Percentiles rank a stretch among this genome's conserved stretches.
These are phyloP conservation scores for Corniculantispora saksenae DNA, from an alignment of 2,329 filamentous ascomycete species.

Conservation along the genomic window DNA sequence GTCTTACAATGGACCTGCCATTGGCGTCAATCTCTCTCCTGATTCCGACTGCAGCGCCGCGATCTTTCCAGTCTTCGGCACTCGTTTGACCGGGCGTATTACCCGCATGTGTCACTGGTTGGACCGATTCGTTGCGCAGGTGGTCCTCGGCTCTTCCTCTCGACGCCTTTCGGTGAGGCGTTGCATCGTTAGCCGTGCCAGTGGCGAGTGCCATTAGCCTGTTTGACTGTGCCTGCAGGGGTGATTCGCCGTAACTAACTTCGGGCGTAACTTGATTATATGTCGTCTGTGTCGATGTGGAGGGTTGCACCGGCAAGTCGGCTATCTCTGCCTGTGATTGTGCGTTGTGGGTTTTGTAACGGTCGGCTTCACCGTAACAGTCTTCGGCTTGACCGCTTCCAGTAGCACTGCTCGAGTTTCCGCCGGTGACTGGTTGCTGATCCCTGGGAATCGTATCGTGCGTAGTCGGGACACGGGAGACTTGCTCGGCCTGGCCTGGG, in stretches of 20 bases:
- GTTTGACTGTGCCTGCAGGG: conserved; percentile 15
- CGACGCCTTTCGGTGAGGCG: conserved; percentile 44
- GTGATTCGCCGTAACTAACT: conserved; percentile 22
- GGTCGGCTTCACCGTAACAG: not conserved
- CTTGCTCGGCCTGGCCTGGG: conserved; percentile 23
- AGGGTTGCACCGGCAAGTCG: not conserved
- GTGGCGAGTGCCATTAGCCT: conserved; percentile 6
- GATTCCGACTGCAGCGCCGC: conserved; percentile 82
- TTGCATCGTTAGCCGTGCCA: conserved; percentile 43
- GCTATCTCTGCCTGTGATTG: not conserved
- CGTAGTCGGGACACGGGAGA: not conserved
- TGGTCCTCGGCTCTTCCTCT: conserved; percentile 2
- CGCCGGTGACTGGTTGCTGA: not conserved
- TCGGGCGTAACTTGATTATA: conserved; percentile 5
- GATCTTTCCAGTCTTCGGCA: conserved; percentile 89
- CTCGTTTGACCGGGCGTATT: conserved; percentile 31
- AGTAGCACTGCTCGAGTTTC: not conserved
- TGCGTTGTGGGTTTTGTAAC: not conserved
- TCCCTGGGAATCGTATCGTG: not conserved
- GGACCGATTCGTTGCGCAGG: not conserved
- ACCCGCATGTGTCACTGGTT: not conserved
- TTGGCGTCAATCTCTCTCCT: conserved; percentile 82
- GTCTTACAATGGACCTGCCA: conserved; percentile 77
- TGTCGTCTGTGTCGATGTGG: conserved; percentile 3
- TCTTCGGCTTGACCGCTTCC: not conserved